These are phyloP conservation scores for Anthracocystis panici-leucophaei DNA, from an alignment of 1,284 basidiomycete genomes.

Conservation along the genomic window DNA sequence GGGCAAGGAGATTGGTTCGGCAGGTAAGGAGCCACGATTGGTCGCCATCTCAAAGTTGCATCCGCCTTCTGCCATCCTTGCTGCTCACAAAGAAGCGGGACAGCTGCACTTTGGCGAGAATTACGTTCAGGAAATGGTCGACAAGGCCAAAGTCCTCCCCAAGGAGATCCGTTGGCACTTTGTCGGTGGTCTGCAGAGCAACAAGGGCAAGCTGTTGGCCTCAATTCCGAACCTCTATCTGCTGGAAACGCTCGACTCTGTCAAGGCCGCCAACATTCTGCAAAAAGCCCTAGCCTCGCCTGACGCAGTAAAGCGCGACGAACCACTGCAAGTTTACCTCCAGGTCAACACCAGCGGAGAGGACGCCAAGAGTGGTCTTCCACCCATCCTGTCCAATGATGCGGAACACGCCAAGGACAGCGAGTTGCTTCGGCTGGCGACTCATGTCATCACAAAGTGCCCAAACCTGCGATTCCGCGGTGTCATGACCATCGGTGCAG, in stretches of 20 bases:
- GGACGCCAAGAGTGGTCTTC: conserved; percentile 86
- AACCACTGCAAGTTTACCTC: conserved; percentile 81
- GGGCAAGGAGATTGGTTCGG: conserved; percentile 41
- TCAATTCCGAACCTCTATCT: conserved; percentile 87
- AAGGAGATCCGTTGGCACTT: conserved; percentile 84
- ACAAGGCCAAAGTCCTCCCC: conserved; percentile 73
- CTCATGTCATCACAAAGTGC: conserved; percentile 80
- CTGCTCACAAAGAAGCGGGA: conserved; percentile 72
- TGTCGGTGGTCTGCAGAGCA: conserved; percentile 92
- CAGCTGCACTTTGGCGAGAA: conserved; percentile 97
- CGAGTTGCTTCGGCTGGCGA: conserved; percentile 77
- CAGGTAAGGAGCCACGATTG: conserved; percentile 72
- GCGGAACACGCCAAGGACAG: conserved; percentile 48
- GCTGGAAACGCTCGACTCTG: conserved; percentile 89
- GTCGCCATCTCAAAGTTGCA: conserved; percentile 97
- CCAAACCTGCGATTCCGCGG: conserved; percentile 82
- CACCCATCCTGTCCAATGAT: conserved; percentile 72
- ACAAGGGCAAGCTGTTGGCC: conserved; percentile 92
- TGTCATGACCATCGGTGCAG: conserved; percentile 95
- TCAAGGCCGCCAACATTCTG: conserved; percentile 85
- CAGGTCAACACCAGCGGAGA: conserved; percentile 97
- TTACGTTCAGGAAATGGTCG: conserved; percentile 94
- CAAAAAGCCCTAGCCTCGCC: conserved; percentile 78
- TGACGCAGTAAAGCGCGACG: conserved; percentile 68
- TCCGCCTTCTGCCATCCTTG: conserved; percentile 85